Conservation (phyloP, 768 basidiomycete genomes). For the Myochromella boudieri region DNA sequence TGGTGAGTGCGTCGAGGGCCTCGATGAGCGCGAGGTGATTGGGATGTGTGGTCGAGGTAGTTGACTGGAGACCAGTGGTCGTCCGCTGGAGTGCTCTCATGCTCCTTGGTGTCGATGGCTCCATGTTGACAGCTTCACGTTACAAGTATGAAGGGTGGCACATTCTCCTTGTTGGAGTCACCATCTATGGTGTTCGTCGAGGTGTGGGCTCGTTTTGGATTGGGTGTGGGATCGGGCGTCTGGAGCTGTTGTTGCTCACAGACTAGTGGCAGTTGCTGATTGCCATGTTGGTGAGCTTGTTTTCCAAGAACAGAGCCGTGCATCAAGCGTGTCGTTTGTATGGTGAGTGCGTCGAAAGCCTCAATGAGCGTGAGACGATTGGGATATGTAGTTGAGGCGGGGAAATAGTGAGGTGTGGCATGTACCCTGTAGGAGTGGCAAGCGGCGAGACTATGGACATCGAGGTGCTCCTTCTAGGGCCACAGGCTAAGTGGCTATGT, state of each 20-base stretch:
- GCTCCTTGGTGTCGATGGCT: slow-evolving; percentile 37
- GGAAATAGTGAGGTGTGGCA: slow-evolving; percentile 42
- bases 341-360: slow-evolving; percentile 19
- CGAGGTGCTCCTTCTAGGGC: slow-evolving; percentile 47
- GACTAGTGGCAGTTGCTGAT: slow-evolving; percentile 26
- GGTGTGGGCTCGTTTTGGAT: slow-evolving; percentile 62
- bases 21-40: too few relatives aligned
- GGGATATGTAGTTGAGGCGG: slow-evolving; percentile 71
- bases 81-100: slow-evolving; percentile 38
- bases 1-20: too few relatives aligned
- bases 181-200: slow-evolving; percentile 45
- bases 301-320: slow-evolving; percentile 55
- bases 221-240: slow-evolving; percentile 65
- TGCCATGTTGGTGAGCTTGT: slow-evolving; percentile 40
- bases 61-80: slow-evolving; percentile 34
- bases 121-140: slow-evolving; percentile 32
- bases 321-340: slow-evolving; percentile 41
- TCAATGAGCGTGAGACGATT: too few relatives aligned
- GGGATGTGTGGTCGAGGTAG: too few relatives aligned
- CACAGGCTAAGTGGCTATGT: slow-evolving; percentile 30
- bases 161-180: slow-evolving; percentile 75
- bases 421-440: slow-evolving; percentile 44
- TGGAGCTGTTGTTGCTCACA: slow-evolving; percentile 45
- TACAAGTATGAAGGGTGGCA: slow-evolving; percentile 73
- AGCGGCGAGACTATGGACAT: slow-evolving; percentile 39